Conservation (phyloP, 2,329 filamentous ascomycete genomes). For the Pseudogymnoascus sp. region DNA sequence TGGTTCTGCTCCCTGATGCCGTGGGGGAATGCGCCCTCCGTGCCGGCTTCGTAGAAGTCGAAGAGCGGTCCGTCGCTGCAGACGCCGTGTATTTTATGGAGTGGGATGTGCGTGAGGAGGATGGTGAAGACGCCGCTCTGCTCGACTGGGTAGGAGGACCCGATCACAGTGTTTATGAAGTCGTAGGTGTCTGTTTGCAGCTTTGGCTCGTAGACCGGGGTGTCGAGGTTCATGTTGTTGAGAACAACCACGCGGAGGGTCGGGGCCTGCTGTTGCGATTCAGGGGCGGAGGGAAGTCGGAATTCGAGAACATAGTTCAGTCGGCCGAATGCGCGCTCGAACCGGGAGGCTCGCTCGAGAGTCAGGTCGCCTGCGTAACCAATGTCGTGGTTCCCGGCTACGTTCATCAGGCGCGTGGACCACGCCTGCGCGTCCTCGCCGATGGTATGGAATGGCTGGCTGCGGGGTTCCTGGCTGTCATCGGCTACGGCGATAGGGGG, state of each 20-base stretch:
- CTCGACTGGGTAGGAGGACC: constrained; percentile 53
- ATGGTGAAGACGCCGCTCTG: constrained; percentile 66
- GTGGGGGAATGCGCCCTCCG: constrained; percentile 51
- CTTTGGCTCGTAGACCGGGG: constrained; percentile 58
- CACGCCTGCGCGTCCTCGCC: constrained; percentile 49
- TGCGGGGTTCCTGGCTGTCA: constrained; percentile 35
- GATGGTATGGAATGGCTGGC: constrained; percentile 20
- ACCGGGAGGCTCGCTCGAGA: constrained; percentile 65
- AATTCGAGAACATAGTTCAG: constrained; percentile 86
- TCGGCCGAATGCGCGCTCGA: constrained; percentile 77
- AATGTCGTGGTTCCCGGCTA: constrained; percentile 93
- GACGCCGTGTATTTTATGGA: constrained; percentile 74
- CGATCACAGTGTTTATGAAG: constrained; percentile 66
- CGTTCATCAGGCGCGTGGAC: constrained; percentile 74
- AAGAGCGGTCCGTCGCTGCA: constrained; percentile 84
- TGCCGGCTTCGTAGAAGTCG: constrained; percentile 52
- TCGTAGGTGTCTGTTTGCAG: constrained; percentile 71
- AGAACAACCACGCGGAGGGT: constrained; percentile 77
- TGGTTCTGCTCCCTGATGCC: constrained; percentile 89
- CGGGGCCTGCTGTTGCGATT: constrained; percentile 43
- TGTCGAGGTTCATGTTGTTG: constrained; percentile 92
- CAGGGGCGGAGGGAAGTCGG: constrained; percentile 45
- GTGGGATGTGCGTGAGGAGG: constrained; percentile 83
- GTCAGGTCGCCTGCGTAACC: constrained; percentile 92
- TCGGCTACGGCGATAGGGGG: constrained; percentile 31